Evolutionary conservation across 2,329 filamentous ascomycete species (phyloP), one percentile per base, ranked within the genome.

Genomic region (Grosmannia penicillata): DNA sequence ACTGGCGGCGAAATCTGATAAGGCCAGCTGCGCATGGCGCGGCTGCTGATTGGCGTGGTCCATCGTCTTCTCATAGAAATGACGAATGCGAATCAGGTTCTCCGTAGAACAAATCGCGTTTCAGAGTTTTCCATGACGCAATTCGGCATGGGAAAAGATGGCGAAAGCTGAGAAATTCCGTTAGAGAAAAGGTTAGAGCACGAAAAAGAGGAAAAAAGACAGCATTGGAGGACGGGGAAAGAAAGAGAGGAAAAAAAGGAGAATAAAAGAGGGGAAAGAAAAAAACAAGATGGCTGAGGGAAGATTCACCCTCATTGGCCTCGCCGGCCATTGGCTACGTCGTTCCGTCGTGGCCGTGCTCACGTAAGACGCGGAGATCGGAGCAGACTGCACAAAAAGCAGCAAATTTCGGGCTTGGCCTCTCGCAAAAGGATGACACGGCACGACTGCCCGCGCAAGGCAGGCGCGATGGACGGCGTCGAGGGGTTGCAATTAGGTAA

Each of bases 401-500:
- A n/a, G n/a, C n/a, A n/a, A n/a, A n/a, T n/a, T n/a, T n/a, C n/a
- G n/a, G n/a, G n/a, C n/a, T n/a, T n/a, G n/a, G n/a, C n/a, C n/a
- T n/a, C n/a, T n/a, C n/a, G n/a, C n/a, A n/a, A n/a, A n/a, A n/a
- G n/a, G n/a, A n/a, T n/a, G n/a, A n/a, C n/a, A n/a, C n/a, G n/a
- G n/a, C n/a, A n/a, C n/a, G n/a, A n/a, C n/a, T n/a, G n/a, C n/a
- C n/a, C n/a, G n/a, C n/a, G 28, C 15, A 11, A n/a, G n/a, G 35
- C 8, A 19, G 35, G 33, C 23, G 33, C 4, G 23, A 26, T 31
- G 24, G 6, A 26, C 13, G 24, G 21, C 6, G 17, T n/a, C n/a
- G 34, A 24, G 42, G 38, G 39, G 40, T 50, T 47, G 36, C 34
- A 35, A 51, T 52, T 52, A 52, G 45, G 49, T 51, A 52, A 52